These are phyloP conservation scores for Penicillium bovifimosum DNA, from an alignment of 495 filamentous ascomycete genomes.

Conservation along the genomic window DNA sequence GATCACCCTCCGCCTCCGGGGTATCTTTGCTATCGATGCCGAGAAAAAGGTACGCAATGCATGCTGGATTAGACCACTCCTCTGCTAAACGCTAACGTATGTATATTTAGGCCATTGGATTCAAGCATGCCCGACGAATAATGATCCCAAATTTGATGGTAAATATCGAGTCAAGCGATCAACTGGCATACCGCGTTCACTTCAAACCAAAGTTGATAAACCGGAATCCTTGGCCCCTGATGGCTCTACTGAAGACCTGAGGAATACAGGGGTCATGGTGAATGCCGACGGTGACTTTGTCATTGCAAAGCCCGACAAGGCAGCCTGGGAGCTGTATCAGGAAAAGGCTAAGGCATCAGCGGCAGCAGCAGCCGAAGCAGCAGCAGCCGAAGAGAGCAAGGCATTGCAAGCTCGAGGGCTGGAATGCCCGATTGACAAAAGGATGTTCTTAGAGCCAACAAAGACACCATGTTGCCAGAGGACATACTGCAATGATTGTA, in stretches of 20 bases:
- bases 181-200: conserved; percentile 89
- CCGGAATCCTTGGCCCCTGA: conserved; percentile 67
- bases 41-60: conserved; percentile 66
- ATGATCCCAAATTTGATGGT: conserved; percentile 91
- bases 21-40: conserved; percentile 96
- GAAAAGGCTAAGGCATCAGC: conserved; percentile 81
- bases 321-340: conserved; percentile 93
- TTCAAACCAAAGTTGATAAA: conserved; percentile 91
- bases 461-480: conserved; percentile 96
- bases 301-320: conserved; percentile 87
- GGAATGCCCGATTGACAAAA: conserved; percentile 92
- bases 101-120: conserved; percentile 77
- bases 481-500: conserved; percentile 98
- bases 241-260: conserved; percentile 66
- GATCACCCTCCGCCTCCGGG: conserved; percentile 86
- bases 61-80: background rate
- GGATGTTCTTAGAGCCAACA: conserved; percentile 93
- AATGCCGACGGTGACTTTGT: conserved; percentile 97
- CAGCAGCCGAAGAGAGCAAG: conserved; percentile 66
- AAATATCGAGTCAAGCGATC: conserved; percentile 88
- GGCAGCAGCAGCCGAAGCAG: conserved; percentile 66
- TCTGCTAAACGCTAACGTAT: background rate
- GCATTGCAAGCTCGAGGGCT: conserved; percentile 80
- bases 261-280: conserved; percentile 88
- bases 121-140: conserved; percentile 92